phyloP scores from a whole-genome alignment of 2,329 filamentous ascomycete genomes.

The Zarea fungicola region DNA sequence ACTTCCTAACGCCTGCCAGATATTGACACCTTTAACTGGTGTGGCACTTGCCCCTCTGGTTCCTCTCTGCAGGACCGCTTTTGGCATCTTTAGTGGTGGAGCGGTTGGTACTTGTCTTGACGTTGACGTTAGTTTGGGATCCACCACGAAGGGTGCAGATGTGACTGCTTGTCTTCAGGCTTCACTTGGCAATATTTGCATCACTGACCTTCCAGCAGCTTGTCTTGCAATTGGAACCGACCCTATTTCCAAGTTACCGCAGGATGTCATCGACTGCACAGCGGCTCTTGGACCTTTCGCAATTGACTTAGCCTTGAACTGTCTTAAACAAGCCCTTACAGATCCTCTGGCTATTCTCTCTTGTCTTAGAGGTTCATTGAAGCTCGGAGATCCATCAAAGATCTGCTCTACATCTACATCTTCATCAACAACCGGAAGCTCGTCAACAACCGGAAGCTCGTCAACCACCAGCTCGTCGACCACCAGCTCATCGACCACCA shows the following conservation, averaged over 20 bases:
- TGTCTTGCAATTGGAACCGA: constrained; percentile 10
- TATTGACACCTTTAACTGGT: constrained; percentile 6
- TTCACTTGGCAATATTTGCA: constrained; percentile 11
- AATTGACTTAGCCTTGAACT: constrained; percentile 3
- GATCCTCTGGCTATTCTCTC: neutral
- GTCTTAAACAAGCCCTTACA: constrained; percentile 1
- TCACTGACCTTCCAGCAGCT: constrained; percentile 8
- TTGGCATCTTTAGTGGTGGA: constrained; percentile 12
- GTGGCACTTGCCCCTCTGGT: constrained; percentile 12
- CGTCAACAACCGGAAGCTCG: neutral
- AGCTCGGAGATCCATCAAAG: neutral
- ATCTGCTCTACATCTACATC: neutral
- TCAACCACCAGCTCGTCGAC: neutral
- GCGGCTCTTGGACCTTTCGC: constrained; percentile 13
- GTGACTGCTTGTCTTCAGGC: constrained; percentile 12
- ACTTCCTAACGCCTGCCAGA: constrained; percentile 14
- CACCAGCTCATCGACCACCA: neutral
- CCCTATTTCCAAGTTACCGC: neutral
- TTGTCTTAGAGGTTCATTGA: neutral
- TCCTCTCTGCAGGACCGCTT: constrained; percentile 14
- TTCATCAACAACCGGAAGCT: too few species aligned
- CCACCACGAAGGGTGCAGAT: constrained; percentile 2
- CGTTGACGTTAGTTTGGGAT: neutral
- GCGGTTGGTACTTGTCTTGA: constrained; percentile 5
- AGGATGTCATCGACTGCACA: constrained; percentile 8